A percentile compares a stretch with the other conserved stretches of the same genome.
Evolutionary conservation across 306 rosid genomes (phyloP).

Genomic region (Acacia acuminata): DNA sequence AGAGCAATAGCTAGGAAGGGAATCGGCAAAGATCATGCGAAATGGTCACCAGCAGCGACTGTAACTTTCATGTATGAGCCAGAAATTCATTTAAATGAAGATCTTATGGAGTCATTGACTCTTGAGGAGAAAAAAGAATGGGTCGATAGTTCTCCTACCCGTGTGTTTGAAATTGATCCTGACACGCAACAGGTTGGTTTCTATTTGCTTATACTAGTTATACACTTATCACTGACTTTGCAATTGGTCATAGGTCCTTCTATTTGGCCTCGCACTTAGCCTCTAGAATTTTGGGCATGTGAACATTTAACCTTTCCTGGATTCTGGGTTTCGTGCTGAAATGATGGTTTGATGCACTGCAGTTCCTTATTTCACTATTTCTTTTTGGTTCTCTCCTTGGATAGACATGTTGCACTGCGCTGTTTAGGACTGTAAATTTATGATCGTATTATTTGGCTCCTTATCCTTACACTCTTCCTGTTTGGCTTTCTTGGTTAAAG

Average conservation of each 20-base stretch:
- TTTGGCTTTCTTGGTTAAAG: conserved; percentile 8
- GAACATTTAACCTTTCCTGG: background rate
- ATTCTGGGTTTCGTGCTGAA: background rate
- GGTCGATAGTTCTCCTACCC: conserved; percentile 94
- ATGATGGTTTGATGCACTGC: background rate
- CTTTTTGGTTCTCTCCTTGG: background rate
- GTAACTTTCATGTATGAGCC: conserved; percentile 98
- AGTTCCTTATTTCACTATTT: background rate
- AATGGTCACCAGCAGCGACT: conserved; percentile 99
- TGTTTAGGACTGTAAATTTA: background rate
- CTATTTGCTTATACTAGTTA: conserved; percentile 6
- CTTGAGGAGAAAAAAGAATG: conserved; percentile 77
- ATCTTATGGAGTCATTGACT: conserved; percentile 81
- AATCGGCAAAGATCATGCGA: conserved; percentile 97
- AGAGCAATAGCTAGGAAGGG: conserved; percentile 97
- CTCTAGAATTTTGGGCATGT: background rate
- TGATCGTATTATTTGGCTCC: conserved; percentile 8
- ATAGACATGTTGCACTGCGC: background rate
- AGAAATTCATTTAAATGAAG: conserved; percentile 81
- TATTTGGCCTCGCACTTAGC: background rate
- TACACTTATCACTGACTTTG: background rate
- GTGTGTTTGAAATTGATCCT: conserved; percentile 76
- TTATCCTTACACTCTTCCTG: background rate
- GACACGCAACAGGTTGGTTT: conserved; percentile 72
- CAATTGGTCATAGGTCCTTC: background rate